Conservation (phyloP, 2,329 filamentous ascomycete species). For the Xylariaceae sp. region DNA sequence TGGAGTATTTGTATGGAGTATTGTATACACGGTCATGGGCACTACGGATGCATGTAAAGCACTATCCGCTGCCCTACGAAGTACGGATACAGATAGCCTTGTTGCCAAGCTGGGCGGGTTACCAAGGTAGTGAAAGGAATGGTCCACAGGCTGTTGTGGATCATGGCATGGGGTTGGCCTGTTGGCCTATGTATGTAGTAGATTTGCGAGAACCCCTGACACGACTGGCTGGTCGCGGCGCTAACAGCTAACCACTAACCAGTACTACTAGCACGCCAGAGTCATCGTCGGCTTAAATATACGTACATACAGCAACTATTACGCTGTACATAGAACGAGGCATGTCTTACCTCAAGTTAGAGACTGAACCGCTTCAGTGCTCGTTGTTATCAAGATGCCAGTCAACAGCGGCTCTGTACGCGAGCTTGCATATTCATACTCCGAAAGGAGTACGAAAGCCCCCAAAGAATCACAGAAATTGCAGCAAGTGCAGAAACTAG, state of each 20-base stretch:
- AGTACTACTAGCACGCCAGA: not conserved
- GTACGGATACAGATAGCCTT: not conserved
- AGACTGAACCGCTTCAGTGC: not conserved
- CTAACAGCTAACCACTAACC: not conserved
- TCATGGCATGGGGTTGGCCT: not conserved
- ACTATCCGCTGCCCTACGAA: too few relatives aligned
- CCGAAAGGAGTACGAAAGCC: not conserved
- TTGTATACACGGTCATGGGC: too few relatives aligned
- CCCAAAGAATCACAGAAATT: not conserved
- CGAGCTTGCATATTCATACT: not conserved
- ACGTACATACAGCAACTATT: not conserved
- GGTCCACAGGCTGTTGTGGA: not conserved
- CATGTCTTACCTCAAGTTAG: too few relatives aligned
- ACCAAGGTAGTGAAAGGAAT: not conserved
- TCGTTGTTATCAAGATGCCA: not conserved
- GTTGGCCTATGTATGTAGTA: not conserved
- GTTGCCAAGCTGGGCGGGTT: not conserved
- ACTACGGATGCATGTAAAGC: too few relatives aligned
- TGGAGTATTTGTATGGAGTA: too few relatives aligned
- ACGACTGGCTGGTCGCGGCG: not conserved
- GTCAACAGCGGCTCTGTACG: not conserved
- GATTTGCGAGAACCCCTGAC: not conserved
- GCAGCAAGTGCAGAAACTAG: not conserved
- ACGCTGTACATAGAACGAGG: not conserved
- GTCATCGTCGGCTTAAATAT: not conserved